These are phyloP conservation scores for Cryptococcus jaspeensis DNA, from an alignment of 1,284 basidiomycete species.

Conservation along the genomic window DNA sequence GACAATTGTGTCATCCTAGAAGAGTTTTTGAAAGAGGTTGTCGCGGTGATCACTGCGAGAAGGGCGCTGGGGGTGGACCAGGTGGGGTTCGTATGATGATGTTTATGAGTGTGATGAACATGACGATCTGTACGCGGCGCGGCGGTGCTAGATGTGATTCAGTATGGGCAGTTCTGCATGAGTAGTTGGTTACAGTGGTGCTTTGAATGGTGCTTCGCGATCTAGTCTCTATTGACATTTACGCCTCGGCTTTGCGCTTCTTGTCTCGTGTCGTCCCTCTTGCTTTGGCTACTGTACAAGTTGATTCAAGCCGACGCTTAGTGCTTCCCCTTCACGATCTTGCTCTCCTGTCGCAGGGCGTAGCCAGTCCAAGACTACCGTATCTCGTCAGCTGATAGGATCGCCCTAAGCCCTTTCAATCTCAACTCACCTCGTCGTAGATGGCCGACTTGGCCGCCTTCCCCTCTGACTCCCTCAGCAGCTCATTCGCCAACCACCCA, in stretches of 20 bases:
- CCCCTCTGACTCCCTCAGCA: conserved; percentile 72
- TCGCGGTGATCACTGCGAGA: conserved; percentile 80
- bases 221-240: too few relatives aligned
- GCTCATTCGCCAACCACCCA: conserved; percentile 78
- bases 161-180: too few relatives aligned
- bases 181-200: too few relatives aligned
- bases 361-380: conserved; percentile 4
- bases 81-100: conserved; percentile 30
- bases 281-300: too few relatives aligned
- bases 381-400: not conserved
- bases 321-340: not conserved
- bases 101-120: not conserved
- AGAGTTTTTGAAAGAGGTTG: conserved; percentile 91
- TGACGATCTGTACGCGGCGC: too few relatives aligned
- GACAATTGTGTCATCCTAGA: conserved; percentile 96
- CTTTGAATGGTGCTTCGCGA: too few relatives aligned
- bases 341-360: conserved; percentile 1
- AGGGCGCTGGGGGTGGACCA: conserved; percentile 81
- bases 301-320: too few relatives aligned
- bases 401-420: not conserved
- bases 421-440: conserved; percentile 51
- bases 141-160: too few relatives aligned
- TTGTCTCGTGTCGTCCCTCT: too few relatives aligned
- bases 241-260: too few relatives aligned
- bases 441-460: conserved; percentile 42